A percentile compares a stretch with the other conserved stretches of the same genome.
These are phyloP conservation scores for Pichia californica DNA, from an alignment of 805 yeast genomes.

Conservation along the genomic window DNA sequence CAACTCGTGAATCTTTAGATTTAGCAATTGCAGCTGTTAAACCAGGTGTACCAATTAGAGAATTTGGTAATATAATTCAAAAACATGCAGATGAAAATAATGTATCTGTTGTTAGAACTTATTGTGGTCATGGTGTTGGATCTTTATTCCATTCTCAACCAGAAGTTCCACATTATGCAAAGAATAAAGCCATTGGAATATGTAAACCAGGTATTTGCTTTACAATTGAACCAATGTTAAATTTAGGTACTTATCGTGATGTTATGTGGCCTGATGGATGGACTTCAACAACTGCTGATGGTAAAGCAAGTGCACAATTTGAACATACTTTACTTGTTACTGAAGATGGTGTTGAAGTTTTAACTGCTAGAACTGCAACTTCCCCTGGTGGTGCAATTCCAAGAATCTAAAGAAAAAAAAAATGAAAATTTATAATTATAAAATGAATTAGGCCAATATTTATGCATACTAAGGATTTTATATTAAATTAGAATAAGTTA, in stretches of 20 bases:
- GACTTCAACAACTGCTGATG: constrained; percentile 92
- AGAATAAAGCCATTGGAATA: constrained; percentile 86
- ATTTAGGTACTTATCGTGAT: constrained; percentile 76
- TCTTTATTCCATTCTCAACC: constrained; percentile 87
- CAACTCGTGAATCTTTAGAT: constrained; percentile 82
- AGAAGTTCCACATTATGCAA: constrained; percentile 88
- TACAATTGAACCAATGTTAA: constrained; percentile 97
- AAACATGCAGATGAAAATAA: constrained; percentile 71
- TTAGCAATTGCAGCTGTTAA: constrained; percentile 78
- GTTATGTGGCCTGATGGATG: constrained; percentile 95
- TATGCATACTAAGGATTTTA: too few relatives aligned
- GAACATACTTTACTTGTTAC: constrained; percentile 92
- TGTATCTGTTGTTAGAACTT: constrained; percentile 83
- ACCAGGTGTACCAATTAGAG: constrained; percentile 87
- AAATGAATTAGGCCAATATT: too few relatives aligned
- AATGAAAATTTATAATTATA: too few relatives aligned
- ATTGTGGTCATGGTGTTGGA: constrained; percentile 92
- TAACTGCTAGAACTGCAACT: constrained; percentile 70
- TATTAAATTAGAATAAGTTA: too few relatives aligned
- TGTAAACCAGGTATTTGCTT: constrained; percentile 95
- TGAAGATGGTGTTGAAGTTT: constrained; percentile 85
- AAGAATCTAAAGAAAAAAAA: constrained; percentile 30
- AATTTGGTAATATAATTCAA: constrained; percentile 83
- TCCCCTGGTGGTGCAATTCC: constrained; percentile 87
- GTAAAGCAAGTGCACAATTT: constrained; percentile 86